Base-by-base conservation (phyloP, 805 yeast genomes). In the Zygoascus tannicola region DNA sequence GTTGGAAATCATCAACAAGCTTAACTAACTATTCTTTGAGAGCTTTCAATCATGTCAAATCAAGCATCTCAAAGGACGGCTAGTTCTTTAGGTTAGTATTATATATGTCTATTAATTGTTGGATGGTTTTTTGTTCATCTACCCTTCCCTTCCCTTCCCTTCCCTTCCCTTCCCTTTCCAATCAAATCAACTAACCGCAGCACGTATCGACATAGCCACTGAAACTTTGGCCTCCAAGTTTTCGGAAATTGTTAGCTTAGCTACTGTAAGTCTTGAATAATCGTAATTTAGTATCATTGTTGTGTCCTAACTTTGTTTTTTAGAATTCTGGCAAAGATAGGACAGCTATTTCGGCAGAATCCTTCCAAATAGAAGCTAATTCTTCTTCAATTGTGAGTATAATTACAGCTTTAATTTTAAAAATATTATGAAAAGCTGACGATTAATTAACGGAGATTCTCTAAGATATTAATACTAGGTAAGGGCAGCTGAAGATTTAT, bases 361-460 rank as follows among this genome's bases (percentile, higher is more conserved):
- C 66, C 1, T 56, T 58, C 20, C 64, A 63, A 34, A 64, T 66
- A 34, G 67, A 63, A 46, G 62, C 64, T n/a, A 56, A 62, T 43
- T 57, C 68, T 14, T 49, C 62, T 3, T 52, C 63, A 3, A 59
- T 66, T 44, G 58, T 57, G 26, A 32, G 47, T 38, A 5, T 7
- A 3, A n/a, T n/a, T n/a, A 8, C 10, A 18, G 16, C 7, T 10
- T 20, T 7, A 16, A 7, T 41, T 5, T 18, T 19, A 5, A 28
- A 30, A 5, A 5, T 35, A 32, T 8, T 22, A 22, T 18, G 12
- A 19, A 10, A 23, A 12, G 30, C 30, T 7, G 12, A 8, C 12
- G 30, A 26, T 26, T 26, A 26, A 26, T 26, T 26, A 8, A 7
- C 30, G 12, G 12, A 26, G 30, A 26, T 8, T 12, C 30, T 8